These are phyloP conservation scores for Santalum album DNA, from an alignment of 164 flowering plant genomes.

Conservation along the genomic window DNA sequence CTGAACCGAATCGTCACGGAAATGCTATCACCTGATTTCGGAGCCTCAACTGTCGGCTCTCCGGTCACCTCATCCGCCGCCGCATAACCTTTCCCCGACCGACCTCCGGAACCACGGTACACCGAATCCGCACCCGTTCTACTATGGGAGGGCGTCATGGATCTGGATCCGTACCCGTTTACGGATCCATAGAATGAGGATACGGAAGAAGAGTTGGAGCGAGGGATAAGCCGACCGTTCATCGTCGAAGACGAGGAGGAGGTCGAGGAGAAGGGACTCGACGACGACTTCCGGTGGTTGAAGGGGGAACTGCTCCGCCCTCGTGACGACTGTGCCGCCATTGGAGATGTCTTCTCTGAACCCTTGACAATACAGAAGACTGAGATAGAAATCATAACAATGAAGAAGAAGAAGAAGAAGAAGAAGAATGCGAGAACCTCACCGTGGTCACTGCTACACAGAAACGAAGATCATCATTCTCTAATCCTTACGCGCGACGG, in stretches of 20 bases:
- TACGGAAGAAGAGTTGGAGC: constrained; percentile 56
- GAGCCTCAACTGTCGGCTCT: constrained; percentile 37
- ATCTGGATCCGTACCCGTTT: constrained; percentile 40
- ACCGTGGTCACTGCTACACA: constrained; percentile 39
- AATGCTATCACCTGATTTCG: constrained; percentile 70
- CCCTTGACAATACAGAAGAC: constrained; percentile 7
- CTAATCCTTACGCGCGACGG: too few relatives aligned
- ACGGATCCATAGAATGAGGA: constrained; percentile 48
- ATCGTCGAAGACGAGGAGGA: constrained; percentile 61
- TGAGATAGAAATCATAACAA: neutral
- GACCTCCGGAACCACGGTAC: constrained; percentile 20
- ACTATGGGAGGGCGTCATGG: constrained; percentile 47
- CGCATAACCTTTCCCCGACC: constrained; percentile 36
- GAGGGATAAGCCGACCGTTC: constrained; percentile 52
- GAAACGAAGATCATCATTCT: constrained; percentile 28
- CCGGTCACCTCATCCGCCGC: constrained; percentile 43
- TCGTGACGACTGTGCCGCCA: constrained; percentile 66
- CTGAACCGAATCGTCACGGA: constrained; percentile 89
- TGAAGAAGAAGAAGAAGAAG: constrained; percentile 11
- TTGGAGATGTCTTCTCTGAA: constrained; percentile 19
- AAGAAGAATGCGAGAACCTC: constrained; percentile 40
- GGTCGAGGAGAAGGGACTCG: constrained; percentile 56
- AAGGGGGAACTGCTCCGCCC: constrained; percentile 90
- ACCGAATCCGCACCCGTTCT: constrained; percentile 27
- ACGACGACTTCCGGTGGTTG: constrained; percentile 38